A percentile compares a stretch with the other conserved stretches of the same genome.
phyloP scores from a whole-genome alignment of 768 basidiomycete species.

The Scleroderma citrinum region DNA sequence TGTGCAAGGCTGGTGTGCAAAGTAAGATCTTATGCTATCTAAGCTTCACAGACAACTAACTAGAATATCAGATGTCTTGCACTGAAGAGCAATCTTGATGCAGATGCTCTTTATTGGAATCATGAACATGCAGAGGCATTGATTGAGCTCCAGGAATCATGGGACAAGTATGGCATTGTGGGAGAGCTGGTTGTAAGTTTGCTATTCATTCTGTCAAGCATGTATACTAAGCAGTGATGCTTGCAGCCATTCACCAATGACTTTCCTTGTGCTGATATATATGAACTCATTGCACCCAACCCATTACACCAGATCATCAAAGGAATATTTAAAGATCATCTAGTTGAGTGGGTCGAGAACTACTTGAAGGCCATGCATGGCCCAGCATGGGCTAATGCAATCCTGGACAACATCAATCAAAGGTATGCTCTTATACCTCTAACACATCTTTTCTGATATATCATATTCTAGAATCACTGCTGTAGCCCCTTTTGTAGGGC shows the following conservation, averaged over 20 bases:
- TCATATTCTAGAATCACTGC: conserved; percentile 10
- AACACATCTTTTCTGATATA: background rate
- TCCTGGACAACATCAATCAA: conserved; percentile 32
- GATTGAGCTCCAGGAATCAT: conserved; percentile 10
- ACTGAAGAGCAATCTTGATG: background rate
- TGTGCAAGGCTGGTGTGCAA: conserved; percentile 30
- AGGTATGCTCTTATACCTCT: conserved; percentile 16
- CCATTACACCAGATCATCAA: conserved; percentile 35
- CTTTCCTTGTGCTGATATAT: conserved; percentile 25
- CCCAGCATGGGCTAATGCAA: conserved; percentile 13
- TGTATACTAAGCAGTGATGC: background rate
- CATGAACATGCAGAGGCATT: background rate
- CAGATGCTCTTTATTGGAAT: background rate
- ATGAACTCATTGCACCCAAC: conserved; percentile 4
- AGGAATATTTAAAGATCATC: conserved; percentile 37
- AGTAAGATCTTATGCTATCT: background rate
- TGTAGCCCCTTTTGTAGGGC: conserved; percentile 9
- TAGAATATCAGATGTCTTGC: background rate
- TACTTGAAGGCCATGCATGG: conserved; percentile 22
- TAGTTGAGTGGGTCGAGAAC: conserved; percentile 31
- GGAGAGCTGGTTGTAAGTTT: conserved; percentile 19
- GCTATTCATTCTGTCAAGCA: background rate
- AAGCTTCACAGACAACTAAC: background rate
- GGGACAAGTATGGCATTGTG: conserved; percentile 24
- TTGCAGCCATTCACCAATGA: conserved; percentile 28